Base-by-base conservation (phyloP, 2,329 filamentous ascomycete genomes). In the Colletotrichum sidae region DNA sequence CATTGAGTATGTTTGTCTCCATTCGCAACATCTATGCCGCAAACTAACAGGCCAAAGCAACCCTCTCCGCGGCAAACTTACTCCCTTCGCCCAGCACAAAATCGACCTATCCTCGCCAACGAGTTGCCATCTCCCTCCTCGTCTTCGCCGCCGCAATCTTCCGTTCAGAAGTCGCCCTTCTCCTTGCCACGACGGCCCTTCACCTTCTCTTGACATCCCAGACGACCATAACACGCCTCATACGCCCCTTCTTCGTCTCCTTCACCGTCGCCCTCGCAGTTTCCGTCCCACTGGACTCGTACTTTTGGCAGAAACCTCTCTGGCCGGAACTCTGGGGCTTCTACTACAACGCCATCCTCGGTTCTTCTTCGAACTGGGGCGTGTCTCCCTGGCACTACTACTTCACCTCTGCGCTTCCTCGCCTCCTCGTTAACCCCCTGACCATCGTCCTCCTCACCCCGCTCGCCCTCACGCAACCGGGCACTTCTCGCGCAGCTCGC, bases 321-420 rank as follows among this genome's bases (percentile, higher is more conserved):
- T 99, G 96, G 96, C 94, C 96, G 1, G 96, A 99, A 77, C 88
- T 96, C 67, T 88, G 87, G 70, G 94, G 89, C 2, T 98, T 99
- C 80, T 89, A 92, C 77, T 98, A 92, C 84, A 99, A 99, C 77
- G 94, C 93, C 60, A 79, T 98, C 55, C 86, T 91, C 58, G 93
- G 94, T 25, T 90, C 92, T 65, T 92, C 94, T 1, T 90, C 92
- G 4, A 87, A 91, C 69, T 99, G 96, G 96, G 96, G 96, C 39
- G 90, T 90, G 8, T 92, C 90, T 8, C 92, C 94, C 0, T 95
- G 90, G 87, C 84, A 93, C 74, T 96, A 90, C 79, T 99, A 99
- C 80, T 93, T 97, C 75, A 82, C 85, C 33, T 93, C 90, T 33
- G 89, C 93, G 1, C 79, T 98, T 1, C 95, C 95, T 3, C 90